Conservation (phyloP, 176 grass and related monocot species). For the Musa itinerans region DNA sequence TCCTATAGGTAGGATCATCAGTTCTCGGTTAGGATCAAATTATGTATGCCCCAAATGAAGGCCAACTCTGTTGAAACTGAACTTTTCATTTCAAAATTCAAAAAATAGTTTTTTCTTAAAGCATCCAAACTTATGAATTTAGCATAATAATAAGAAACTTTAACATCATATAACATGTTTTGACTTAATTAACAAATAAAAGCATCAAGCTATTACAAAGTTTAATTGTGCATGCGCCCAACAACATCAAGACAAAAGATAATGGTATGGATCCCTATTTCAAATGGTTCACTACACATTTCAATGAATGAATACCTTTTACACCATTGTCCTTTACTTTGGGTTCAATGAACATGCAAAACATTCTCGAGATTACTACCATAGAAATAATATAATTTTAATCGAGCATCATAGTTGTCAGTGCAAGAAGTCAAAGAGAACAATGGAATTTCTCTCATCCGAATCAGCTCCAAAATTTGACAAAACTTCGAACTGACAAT, state of each 20-base stretch:
- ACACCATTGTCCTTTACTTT: neutral
- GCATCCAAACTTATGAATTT: neutral
- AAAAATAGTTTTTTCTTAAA: neutral
- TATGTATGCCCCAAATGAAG: neutral
- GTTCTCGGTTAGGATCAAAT: neutral
- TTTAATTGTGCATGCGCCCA: neutral
- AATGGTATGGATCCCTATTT: neutral
- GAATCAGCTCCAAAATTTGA: no score
- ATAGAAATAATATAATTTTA: no score
- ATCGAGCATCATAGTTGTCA: no score
- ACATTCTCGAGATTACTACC: neutral
- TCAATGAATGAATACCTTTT: no score
- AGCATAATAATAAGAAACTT: neutral
- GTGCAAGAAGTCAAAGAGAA: no score
- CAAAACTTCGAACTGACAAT: no score
- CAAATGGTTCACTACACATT: neutral
- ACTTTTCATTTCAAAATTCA: neutral
- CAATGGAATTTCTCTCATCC: no score
- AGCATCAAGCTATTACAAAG: neutral
- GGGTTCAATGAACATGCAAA: neutral
- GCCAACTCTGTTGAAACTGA: neutral
- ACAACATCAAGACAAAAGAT: neutral
- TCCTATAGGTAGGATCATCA: neutral
- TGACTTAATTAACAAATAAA: neutral
- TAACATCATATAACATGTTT: neutral